phyloP scores from a whole-genome alignment of 1,284 basidiomycete species.

The Tylopilus sp. region DNA sequence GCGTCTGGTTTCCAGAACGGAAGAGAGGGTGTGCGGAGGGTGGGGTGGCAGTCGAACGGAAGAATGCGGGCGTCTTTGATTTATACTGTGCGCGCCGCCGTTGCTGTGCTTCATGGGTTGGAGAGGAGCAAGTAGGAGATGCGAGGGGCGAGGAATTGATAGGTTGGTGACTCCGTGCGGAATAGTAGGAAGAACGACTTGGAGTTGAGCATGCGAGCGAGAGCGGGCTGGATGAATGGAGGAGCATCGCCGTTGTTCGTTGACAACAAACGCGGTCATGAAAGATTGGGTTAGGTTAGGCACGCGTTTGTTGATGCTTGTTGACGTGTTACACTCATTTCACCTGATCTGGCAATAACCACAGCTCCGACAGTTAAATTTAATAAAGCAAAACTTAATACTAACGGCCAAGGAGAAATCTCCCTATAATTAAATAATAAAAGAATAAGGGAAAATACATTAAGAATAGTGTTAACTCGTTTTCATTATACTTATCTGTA shows the following conservation, averaged over 20 bases:
- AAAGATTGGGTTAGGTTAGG: conserved; percentile 9
- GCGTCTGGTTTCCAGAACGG: conserved; percentile 9
- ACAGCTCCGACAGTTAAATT: too few relatives aligned
- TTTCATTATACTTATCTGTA: too few relatives aligned
- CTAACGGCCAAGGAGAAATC: too few relatives aligned
- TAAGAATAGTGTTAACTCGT: too few relatives aligned
- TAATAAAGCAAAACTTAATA: too few relatives aligned
- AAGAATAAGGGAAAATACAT: too few relatives aligned
- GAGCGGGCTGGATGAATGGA: conserved; percentile 22
- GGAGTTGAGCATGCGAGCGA: conserved; percentile 25
- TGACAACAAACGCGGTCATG: neutral
- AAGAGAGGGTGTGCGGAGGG: conserved; percentile 23
- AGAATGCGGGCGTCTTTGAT: conserved; percentile 19
- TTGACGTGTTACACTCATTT: conserved; percentile 22
- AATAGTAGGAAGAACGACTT: conserved; percentile 28
- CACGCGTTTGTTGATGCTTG: conserved; percentile 24
- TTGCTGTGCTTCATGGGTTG: conserved; percentile 37
- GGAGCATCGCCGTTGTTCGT: conserved; percentile 14
- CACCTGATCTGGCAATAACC: conserved; percentile 22
- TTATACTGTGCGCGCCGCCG: conserved; percentile 51
- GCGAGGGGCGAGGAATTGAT: conserved; percentile 48
- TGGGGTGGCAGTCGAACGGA: conserved; percentile 4
- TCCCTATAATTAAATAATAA: too few relatives aligned
- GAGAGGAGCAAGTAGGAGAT: conserved; percentile 37
- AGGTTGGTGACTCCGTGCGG: conserved; percentile 35